Base-by-base conservation (phyloP, 108 stramenopile species). In the Pseudonitzschia multistriata region DNA sequence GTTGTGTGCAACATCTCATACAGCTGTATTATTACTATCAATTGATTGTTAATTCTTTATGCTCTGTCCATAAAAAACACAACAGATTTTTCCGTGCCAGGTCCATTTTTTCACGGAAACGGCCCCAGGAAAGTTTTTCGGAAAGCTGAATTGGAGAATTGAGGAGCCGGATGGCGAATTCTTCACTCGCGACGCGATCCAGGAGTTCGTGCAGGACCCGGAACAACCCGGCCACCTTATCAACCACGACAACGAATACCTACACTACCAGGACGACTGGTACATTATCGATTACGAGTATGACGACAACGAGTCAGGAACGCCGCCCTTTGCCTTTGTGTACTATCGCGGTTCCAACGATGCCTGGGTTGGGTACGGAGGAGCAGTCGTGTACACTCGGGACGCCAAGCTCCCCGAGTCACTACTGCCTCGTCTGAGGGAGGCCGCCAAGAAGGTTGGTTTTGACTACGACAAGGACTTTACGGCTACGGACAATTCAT, bases 251-350 rank as follows among this genome's bases (percentile, higher is more conserved):
- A 98, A 98, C 78, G 97, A 98, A 59, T 98, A 96, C 79, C 82
- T 98, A 59, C 96, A 98, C 74, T 98, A 98, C 77, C 79, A 95
- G 74, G 97, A 98, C 70, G 96, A 97, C 71, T 98, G 97, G 97
- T 98, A 95, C 80, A 83, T 98, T 67, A 73, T 98, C 34, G 97
- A 98, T 73, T 92, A 85, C 59, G 96, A 91, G 53, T 79, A 76
- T 42, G 86, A 89, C 54, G 79, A 84, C 55, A 88, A 91, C 71
- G 83, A 81, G 62, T 83, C 84, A 27, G 83, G 83, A 8, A 71
- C 78, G 0, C 88, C 96, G 31, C 89, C 90, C 25, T 97, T 97
- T 83, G 96, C 96, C 42, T 91, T 96, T 66, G 89, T 98, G 21
- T 96, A 96, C 64, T 98, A 97, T 79, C 83, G 97, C 11, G 97